Percentiles rank a stretch among this genome's conserved stretches.
Evolutionary conservation across 2,329 filamentous ascomycete species (phyloP).

Genomic region (Colletotrichum plurivorum): DNA sequence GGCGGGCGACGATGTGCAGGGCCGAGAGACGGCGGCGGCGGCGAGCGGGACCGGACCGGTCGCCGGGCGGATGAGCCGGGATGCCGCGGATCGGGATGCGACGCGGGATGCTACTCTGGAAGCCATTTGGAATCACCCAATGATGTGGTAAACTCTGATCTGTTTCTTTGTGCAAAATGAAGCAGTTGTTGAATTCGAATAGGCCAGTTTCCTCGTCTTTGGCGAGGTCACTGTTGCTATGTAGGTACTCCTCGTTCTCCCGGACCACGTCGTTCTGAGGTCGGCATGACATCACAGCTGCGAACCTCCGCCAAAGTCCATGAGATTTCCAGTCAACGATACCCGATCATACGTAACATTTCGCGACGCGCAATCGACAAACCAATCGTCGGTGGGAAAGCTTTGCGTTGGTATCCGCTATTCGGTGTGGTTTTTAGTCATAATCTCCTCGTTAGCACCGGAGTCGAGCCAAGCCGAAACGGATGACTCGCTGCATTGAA

Average conservation of each 20-base stretch:
- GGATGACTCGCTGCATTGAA: too few relatives aligned
- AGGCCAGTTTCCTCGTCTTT: not conserved
- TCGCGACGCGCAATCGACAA: too few relatives aligned
- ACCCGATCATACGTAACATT: too few relatives aligned
- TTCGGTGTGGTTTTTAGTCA: too few relatives aligned
- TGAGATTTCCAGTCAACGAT: too few relatives aligned
- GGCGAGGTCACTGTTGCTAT: not conserved
- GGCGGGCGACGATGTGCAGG: not conserved
- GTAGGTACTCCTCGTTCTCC: not conserved
- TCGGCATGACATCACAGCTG: not conserved
- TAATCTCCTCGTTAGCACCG: too few relatives aligned
- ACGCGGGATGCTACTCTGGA: not conserved
- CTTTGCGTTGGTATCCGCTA: too few relatives aligned
- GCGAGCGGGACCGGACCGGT: not conserved
- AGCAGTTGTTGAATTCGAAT: not conserved
- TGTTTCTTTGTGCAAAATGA: not conserved
- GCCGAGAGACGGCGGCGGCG: not conserved
- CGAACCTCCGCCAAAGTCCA: too few relatives aligned
- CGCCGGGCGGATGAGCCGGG: not conserved
- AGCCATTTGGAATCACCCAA: not conserved
- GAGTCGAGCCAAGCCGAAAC: too few relatives aligned
- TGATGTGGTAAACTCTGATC: not conserved
- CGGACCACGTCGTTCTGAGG: not conserved
- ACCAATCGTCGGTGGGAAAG: too few relatives aligned
- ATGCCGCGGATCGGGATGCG: not conserved